A percentile compares a stretch with the other conserved stretches of the same genome.
These are phyloP conservation scores for Fomitopsis pinicola DNA, from an alignment of 1,284 basidiomycete species.

Conservation along the genomic window DNA sequence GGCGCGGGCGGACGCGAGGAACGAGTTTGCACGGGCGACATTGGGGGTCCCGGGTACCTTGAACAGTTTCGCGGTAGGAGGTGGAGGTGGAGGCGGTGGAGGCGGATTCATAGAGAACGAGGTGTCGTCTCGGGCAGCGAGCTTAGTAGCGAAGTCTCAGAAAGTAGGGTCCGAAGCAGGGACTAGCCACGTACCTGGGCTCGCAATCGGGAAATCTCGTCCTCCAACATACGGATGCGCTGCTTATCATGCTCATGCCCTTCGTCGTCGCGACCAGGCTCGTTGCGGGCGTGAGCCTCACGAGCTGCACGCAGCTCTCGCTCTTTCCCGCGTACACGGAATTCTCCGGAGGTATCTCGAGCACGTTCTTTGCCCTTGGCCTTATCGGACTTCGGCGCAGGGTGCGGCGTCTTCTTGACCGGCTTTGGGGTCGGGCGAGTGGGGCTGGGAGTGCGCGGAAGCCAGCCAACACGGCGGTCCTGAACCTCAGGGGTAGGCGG, in stretches of 20 bases:
- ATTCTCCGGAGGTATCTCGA: conserved; percentile 38
- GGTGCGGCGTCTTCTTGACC: not conserved
- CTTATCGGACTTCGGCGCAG: conserved; percentile 3
- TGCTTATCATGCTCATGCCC: conserved; percentile 55
- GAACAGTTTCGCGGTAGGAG: not conserved
- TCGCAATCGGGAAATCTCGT: conserved; percentile 56
- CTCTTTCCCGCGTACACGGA: conserved; percentile 53
- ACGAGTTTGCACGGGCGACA: conserved; percentile 27
- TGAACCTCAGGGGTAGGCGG: conserved; percentile 28
- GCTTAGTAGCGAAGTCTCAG: not conserved
- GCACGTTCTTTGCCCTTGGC: conserved; percentile 52
- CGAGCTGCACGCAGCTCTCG: conserved; percentile 50
- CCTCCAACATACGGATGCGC: conserved; percentile 60
- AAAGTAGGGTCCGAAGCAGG: not conserved
- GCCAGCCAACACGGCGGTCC: conserved; percentile 7
- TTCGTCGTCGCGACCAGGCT: conserved; percentile 31
- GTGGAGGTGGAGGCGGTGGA: conserved; percentile 16
- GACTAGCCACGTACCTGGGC: conserved; percentile 49
- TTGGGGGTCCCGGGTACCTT: not conserved
- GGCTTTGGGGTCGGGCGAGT: not conserved
- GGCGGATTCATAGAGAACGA: conserved; percentile 16
- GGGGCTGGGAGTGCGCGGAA: conserved; percentile 13
- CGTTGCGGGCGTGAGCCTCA: conserved; percentile 46
- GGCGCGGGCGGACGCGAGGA: conserved; percentile 57
- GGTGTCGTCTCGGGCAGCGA: not conserved